A percentile compares a stretch with the other conserved stretches of the same genome.
These are phyloP conservation scores for Populus euphratica DNA, from an alignment of 345 rosid species.

Conservation along the genomic window DNA sequence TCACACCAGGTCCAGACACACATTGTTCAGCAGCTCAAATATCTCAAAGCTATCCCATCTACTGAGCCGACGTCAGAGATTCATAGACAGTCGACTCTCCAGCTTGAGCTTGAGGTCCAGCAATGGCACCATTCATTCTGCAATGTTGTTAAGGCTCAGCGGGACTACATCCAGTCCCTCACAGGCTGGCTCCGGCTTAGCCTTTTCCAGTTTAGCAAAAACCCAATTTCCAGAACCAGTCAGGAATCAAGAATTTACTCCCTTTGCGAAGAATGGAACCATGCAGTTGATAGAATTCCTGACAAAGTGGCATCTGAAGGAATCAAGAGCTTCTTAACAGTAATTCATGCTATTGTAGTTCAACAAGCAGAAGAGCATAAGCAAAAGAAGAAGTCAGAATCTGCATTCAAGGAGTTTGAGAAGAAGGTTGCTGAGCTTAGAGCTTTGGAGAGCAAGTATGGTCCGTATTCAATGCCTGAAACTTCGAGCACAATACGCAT, in stretches of 20 bases:
- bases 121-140: conserved; percentile 94
- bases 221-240: conserved; percentile 39
- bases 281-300: conserved; percentile 75
- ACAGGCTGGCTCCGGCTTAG: conserved; percentile 94
- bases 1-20: conserved; percentile 95
- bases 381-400: conserved; percentile 78
- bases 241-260: conserved; percentile 78
- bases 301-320: conserved; percentile 99
- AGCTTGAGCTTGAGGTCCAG: conserved; percentile 86
- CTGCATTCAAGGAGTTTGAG: conserved; percentile 60
- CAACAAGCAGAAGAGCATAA: conserved; percentile 84
- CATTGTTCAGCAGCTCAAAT: conserved; percentile 94
- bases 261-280: conserved; percentile 86
- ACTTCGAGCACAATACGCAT: conserved; percentile 21
- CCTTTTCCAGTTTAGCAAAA: conserved; percentile 79
- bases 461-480: conserved; percentile 56
- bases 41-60: conserved; percentile 80
- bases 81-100: conserved; percentile 83
- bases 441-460: conserved; percentile 66
- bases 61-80: conserved; percentile 84
- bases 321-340: conserved; percentile 76
- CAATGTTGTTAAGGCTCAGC: conserved; percentile 70
- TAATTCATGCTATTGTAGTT: conserved; percentile 75
- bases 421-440: conserved; percentile 64
- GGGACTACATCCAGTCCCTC: conserved; percentile 79